Evolutionary conservation across 768 basidiomycete genomes (phyloP).

Genomic region (Auricularia cornea): DNA sequence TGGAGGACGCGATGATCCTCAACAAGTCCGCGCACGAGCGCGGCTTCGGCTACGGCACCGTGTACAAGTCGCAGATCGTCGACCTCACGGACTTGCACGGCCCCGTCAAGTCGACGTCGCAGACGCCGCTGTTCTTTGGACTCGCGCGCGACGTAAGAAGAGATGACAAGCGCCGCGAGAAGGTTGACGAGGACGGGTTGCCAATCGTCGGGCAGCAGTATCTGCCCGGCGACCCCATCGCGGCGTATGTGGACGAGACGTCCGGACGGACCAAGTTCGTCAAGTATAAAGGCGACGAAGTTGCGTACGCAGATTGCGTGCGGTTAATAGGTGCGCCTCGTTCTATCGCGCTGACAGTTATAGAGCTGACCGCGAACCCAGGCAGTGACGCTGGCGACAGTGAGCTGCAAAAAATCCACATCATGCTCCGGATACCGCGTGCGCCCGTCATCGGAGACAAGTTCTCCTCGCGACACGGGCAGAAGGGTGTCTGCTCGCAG

Average conservation of each 20-base stretch:
- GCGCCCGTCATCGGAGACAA: conserved; percentile 98
- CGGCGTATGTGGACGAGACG: conserved; percentile 81
- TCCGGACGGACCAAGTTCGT: conserved; percentile 74
- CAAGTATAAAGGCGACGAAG: conserved; percentile 96
- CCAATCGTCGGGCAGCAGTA: conserved; percentile 69
- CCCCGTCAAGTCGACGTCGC: conserved; percentile 41
- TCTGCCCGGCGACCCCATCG: conserved; percentile 67
- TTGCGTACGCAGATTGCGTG: conserved; percentile 82
- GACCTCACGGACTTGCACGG: conserved; percentile 80
- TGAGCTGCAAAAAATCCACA: conserved; percentile 85
- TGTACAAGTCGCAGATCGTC: conserved; percentile 90
- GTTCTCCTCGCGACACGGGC: conserved; percentile 97
- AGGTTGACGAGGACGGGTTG: conserved; percentile 76
- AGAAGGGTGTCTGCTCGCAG: conserved; percentile 99
- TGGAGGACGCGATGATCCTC: conserved; percentile 99
- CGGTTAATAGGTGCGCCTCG: conserved; percentile 74
- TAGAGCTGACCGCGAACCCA: too few species aligned
- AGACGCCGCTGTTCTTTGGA: conserved; percentile 81
- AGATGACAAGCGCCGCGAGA: conserved; percentile 35
- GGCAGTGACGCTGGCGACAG: conserved; percentile 81
- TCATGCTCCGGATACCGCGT: conserved; percentile 88
- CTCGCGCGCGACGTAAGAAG: conserved; percentile 55
- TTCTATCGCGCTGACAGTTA: too few species aligned
- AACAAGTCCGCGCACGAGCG: conserved; percentile 99
- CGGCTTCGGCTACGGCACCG: conserved; percentile 92